Evolutionary conservation across 2,329 filamentous ascomycete genomes (phyloP), one percentile per base, ranked within the genome.

Genomic region (Fusarium nisikadoi): DNA sequence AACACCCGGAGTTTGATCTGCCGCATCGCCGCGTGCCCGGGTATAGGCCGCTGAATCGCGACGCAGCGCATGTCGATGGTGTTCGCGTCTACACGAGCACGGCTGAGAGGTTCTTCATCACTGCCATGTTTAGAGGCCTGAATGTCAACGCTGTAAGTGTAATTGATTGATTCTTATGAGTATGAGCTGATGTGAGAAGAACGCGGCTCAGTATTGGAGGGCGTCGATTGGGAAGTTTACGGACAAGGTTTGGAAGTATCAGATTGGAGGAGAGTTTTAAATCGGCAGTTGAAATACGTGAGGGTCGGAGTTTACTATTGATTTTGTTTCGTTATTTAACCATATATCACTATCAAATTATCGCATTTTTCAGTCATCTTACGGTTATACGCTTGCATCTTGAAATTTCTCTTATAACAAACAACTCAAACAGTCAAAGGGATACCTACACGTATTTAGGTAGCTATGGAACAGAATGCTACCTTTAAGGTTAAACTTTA

Each of bases 221-320:
- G 70, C 55, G 2, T 49, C 70, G 5, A 23, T 72, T 47, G 70
- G 70, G 1, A 70, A 6, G n/a, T 35, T 72, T 19, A 73, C 55
- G 6, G 70, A 73, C 11, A 47, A 53, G 16, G 56, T 72, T 16
- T 72, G 67, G 39, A 66, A 65, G 11, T 72, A 72, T 19, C 56
- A 50, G 13, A 33, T 72, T 7, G 70, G 70, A 36, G 70, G 70
- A 23, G 70, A 72, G 46, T 61, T 70, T 16, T 72, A 53, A 35
- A 35, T 5, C 2, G 9, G 10, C 10, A 5, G 20, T 49, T 52
- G 14, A 25, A 12, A 0, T 16, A 4, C 0, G 4, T 12, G 25
- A 6, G 20, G 16, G 6, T 11, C 4, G 49, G 49, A 46, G 39
- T 47, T 46, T 33, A 7, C 7, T 13, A n/a, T 35, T 33, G n/a